Evolutionary conservation across 108 stramenopile species (phyloP).

Genomic region (Schizochytrium sp.): DNA sequence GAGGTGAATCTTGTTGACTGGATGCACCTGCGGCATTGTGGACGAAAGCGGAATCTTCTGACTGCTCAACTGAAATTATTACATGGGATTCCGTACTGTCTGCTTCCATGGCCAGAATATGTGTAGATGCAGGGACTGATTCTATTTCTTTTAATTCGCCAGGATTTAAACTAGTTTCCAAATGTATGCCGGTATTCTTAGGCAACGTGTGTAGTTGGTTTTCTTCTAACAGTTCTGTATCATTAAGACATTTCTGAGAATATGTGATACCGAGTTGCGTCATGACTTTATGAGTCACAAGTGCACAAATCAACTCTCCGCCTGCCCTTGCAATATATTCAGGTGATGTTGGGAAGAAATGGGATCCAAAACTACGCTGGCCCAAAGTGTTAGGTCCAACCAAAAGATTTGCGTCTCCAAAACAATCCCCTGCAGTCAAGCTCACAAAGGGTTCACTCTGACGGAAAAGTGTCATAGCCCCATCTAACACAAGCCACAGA

Average conservation of each 20-base stretch:
- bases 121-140: no score
- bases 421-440: constrained; percentile 22
- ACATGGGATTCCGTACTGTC: no score
- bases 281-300: neutral
- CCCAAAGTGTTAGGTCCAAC: neutral
- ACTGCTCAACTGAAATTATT: no score
- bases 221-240: neutral
- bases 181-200: no score
- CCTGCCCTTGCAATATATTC: neutral
- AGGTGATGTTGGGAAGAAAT: neutral
- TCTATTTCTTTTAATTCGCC: no score
- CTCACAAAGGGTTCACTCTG: constrained; percentile 5
- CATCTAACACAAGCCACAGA: constrained; percentile 19
- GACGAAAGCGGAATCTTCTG: no score
- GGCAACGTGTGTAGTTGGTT: no score
- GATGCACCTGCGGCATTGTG: neutral
- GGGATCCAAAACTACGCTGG: constrained; percentile 1
- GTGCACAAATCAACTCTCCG: constrained; percentile 8
- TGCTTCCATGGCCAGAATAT: no score
- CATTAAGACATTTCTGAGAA: neutral
- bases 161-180: no score
- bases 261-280: neutral
- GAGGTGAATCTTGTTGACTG: neutral
- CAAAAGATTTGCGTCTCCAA: neutral
- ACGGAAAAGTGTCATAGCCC: constrained; percentile 4